Evolutionary conservation across 208 protist genomes (phyloP).

Genomic region (Trypanosoma platydactyli): DNA sequence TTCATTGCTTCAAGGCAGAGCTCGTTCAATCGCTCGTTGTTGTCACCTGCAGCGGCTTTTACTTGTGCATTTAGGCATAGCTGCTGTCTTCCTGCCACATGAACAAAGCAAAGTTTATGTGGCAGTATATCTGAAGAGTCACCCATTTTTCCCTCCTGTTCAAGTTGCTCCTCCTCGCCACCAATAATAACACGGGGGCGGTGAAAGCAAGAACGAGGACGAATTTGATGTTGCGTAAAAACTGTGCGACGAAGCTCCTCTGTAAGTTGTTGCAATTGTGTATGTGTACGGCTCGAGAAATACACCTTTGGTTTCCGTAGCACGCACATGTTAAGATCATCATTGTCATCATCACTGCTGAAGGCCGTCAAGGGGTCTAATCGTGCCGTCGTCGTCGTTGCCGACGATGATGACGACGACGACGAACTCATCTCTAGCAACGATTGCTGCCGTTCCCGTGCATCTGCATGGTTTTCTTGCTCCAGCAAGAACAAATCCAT

Average conservation of each 20-base stretch:
- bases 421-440: conserved; percentile 2
- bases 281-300: conserved; percentile 95
- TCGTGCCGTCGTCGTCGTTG: not conserved
- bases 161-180: not conserved
- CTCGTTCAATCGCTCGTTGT: conserved; percentile 83
- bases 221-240: conserved; percentile 58
- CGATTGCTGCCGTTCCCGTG: conserved; percentile 14
- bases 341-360: conserved; percentile 20
- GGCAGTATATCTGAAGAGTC: conserved; percentile 2
- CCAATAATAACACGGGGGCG: not conserved
- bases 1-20: conserved; percentile 90
- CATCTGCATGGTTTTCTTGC: conserved; percentile 30
- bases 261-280: conserved; percentile 93
- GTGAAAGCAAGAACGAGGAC: not conserved
- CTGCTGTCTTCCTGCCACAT: conserved; percentile 89
- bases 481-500: conserved; percentile 40
- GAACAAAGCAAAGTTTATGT: conserved; percentile 56
- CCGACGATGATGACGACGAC: conserved; percentile 19
- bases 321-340: conserved; percentile 21
- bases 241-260: conserved; percentile 85
- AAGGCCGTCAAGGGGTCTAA: not conserved
- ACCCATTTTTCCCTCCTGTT: not conserved
- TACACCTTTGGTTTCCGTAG: conserved; percentile 88
- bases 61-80: conserved; percentile 89
- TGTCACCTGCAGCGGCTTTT: conserved; percentile 31